Conservation (phyloP, 1,284 basidiomycete genomes). For the Rhodotorula sp. region DNA sequence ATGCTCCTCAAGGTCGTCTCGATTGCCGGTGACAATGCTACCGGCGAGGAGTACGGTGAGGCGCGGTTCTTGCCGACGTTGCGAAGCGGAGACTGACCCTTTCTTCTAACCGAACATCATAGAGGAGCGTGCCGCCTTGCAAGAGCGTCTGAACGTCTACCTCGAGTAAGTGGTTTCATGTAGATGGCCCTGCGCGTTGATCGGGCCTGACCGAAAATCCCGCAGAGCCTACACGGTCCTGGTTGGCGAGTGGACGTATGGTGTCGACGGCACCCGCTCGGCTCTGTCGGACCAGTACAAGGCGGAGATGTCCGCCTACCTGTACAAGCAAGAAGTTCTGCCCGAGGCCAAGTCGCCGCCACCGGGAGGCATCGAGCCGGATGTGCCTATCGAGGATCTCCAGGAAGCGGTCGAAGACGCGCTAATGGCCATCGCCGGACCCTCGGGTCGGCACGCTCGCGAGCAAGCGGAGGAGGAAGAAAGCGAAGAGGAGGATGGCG, state of each 20-base stretch:
- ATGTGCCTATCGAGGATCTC: neutral
- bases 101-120: neutral
- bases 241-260: slow-evolving; percentile 31
- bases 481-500: neutral
- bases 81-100: neutral
- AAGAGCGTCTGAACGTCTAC: slow-evolving; percentile 38
- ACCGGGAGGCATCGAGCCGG: neutral
- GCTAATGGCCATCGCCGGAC: slow-evolving; percentile 1
- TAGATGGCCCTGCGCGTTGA: no score
- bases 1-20: slow-evolving; percentile 30
- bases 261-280: slow-evolving; percentile 21
- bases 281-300: slow-evolving; percentile 22
- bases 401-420: neutral
- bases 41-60: slow-evolving; percentile 40
- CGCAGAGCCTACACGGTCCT: slow-evolving; percentile 27
- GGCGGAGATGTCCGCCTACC: slow-evolving; percentile 1
- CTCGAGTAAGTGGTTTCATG: slow-evolving; percentile 17
- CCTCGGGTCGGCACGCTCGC: neutral
- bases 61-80: neutral
- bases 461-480: neutral
- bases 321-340: slow-evolving; percentile 19
- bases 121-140: slow-evolving; percentile 37
- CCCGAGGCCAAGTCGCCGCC: neutral
- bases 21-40: slow-evolving; percentile 30
- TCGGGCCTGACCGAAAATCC: neutral